Evolutionary conservation across 1,284 basidiomycete species (phyloP).

Genomic region (Taiwanofungus camphoratus): DNA sequence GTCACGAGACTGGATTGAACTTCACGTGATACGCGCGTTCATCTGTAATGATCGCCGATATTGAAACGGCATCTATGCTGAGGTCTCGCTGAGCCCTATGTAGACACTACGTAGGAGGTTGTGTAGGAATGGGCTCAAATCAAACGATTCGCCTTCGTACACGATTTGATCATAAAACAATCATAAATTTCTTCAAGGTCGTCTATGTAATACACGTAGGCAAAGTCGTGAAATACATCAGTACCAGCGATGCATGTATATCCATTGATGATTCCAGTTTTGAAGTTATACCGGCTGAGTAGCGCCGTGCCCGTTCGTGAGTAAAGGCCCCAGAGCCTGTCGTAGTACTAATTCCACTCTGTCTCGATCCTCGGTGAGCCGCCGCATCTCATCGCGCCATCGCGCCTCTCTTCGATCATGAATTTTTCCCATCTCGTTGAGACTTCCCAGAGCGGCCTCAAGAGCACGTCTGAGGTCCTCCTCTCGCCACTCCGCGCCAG

Average conservation of each 20-base stretch:
- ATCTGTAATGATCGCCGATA: background rate
- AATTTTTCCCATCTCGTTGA: conserved; percentile 53
- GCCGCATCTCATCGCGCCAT: conserved; percentile 64
- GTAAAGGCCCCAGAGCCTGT: conserved; percentile 50
- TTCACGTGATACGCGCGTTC: no score
- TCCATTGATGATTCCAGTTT: background rate
- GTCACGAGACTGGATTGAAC: no score
- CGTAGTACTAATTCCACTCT: conserved; percentile 54
- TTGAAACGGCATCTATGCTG: background rate
- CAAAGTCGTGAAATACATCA: background rate
- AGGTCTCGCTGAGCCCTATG: background rate
- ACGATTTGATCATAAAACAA: background rate
- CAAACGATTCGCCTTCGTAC: background rate
- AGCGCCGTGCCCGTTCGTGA: conserved; percentile 13
- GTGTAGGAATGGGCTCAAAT: background rate
- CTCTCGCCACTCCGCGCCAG: conserved; percentile 46
- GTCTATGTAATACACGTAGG: background rate
- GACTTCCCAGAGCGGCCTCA: conserved; percentile 57
- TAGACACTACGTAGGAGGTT: background rate
- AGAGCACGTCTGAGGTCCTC: conserved; percentile 60
- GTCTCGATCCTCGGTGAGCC: conserved; percentile 61
- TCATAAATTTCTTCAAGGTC: background rate
- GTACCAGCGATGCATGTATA: background rate
- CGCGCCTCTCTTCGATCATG: conserved; percentile 62
- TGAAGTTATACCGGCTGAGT: conserved; percentile 4